Evolutionary conservation across 163 green algal genomes (phyloP).

Genomic region (Prototheca wickerhamii): DNA sequence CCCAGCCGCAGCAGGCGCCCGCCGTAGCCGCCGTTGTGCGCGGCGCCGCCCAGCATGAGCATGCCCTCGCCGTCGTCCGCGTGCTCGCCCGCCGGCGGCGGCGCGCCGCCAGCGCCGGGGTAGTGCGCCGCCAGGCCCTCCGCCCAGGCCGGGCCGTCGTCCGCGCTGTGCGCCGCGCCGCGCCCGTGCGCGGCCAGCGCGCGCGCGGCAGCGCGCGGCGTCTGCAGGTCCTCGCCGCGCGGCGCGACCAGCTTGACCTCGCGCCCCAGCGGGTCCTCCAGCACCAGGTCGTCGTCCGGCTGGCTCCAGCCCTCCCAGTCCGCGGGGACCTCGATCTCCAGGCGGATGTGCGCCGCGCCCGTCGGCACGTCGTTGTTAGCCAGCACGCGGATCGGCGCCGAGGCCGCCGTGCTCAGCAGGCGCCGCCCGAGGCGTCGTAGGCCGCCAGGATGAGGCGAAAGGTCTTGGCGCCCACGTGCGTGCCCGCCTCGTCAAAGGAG

Average conservation of each 20-base stretch:
- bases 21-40: too few relatives aligned
- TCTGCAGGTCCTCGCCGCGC: too few relatives aligned
- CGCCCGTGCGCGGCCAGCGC: background rate
- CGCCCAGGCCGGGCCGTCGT: background rate
- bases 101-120: too few relatives aligned
- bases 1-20: too few relatives aligned
- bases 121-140: background rate
- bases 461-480: conserved; percentile 27
- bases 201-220: too few relatives aligned
- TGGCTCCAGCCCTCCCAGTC: background rate
- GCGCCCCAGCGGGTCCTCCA: background rate
- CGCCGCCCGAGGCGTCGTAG: conserved; percentile 31
- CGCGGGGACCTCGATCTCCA: conserved; percentile 12
- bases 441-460: conserved; percentile 44
- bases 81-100: too few relatives aligned
- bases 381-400: too few relatives aligned
- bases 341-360: conserved; percentile 40
- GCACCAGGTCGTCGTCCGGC: background rate
- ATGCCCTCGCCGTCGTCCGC: background rate
- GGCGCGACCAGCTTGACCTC: too few relatives aligned
- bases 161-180: background rate
- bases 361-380: conserved; percentile 57
- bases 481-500: conserved; percentile 41
- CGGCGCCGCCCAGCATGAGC: background rate
- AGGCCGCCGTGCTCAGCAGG: too few relatives aligned